phyloP scores from a whole-genome alignment of 148 eudicot species.

The Drosera capensis region DNA sequence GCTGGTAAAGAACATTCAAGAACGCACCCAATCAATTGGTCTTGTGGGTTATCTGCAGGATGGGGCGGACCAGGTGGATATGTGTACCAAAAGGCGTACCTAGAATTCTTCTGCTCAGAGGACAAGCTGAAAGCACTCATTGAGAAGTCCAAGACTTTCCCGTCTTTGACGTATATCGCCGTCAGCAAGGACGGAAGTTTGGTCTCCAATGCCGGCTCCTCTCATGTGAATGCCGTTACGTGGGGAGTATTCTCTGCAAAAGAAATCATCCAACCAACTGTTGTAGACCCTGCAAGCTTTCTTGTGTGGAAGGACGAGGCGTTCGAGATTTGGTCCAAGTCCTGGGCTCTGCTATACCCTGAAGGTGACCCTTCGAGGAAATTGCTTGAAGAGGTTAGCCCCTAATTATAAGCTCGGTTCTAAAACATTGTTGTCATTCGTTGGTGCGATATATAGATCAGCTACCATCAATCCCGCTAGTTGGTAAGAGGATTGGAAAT shows the following conservation, averaged over 20 bases:
- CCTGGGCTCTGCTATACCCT: conserved; percentile 76
- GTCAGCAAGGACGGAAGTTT: conserved; percentile 56
- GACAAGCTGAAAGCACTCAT: conserved; percentile 60
- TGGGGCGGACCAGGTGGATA: conserved; percentile 92
- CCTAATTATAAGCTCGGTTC: background rate
- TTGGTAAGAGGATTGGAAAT: too few species aligned
- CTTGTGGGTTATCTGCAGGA: conserved; percentile 32
- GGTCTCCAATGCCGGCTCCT: conserved; percentile 40
- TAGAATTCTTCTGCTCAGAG: conserved; percentile 78
- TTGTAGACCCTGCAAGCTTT: conserved; percentile 81
- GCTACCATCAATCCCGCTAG: too few species aligned
- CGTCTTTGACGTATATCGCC: conserved; percentile 67
- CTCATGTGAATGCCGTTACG: conserved; percentile 78
- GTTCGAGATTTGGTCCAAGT: conserved; percentile 79
- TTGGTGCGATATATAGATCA: background rate
- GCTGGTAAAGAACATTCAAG: too few species aligned
- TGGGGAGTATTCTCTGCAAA: conserved; percentile 93
- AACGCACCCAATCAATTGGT: background rate
- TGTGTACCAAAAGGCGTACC: conserved; percentile 86
- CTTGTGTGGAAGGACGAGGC: conserved; percentile 92
- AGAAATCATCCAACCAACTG: conserved; percentile 88
- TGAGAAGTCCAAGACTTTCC: conserved; percentile 50
- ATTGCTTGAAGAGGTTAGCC: conserved; percentile 49
- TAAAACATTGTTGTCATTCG: background rate
- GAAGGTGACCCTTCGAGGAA: conserved; percentile 62